These are phyloP conservation scores for Protea cynaroides DNA, from an alignment of 164 flowering plant species.

Conservation along the genomic window DNA sequence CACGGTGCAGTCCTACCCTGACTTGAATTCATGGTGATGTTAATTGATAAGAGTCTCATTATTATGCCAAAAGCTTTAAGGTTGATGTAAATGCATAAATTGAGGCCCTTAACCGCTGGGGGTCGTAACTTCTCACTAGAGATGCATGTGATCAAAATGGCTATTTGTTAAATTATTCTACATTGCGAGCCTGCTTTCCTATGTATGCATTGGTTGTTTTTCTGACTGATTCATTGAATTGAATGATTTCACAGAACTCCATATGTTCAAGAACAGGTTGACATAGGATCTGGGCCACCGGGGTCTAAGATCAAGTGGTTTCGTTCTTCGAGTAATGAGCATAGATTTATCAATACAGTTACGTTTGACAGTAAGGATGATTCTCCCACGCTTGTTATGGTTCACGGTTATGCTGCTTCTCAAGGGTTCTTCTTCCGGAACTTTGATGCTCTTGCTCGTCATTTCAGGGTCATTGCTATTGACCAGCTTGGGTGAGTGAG, in stretches of 20 bases:
- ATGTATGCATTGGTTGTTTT: not conserved
- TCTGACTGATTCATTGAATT: slow-evolving; percentile 1
- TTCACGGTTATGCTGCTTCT: slow-evolving; percentile 95
- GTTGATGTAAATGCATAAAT: too few relatives aligned
- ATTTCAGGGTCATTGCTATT: slow-evolving; percentile 75
- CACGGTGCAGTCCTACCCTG: too few relatives aligned
- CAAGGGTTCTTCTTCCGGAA: slow-evolving; percentile 95
- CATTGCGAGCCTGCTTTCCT: too few relatives aligned
- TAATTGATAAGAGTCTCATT: too few relatives aligned
- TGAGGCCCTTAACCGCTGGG: too few relatives aligned
- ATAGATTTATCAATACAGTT: slow-evolving; percentile 85
- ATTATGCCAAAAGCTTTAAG: too few relatives aligned
- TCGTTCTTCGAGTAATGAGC: slow-evolving; percentile 66
- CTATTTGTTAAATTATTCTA: too few relatives aligned
- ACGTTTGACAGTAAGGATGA: slow-evolving; percentile 71
- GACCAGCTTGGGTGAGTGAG: slow-evolving; percentile 89
- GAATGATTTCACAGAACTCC: slow-evolving; percentile 56
- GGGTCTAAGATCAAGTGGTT: slow-evolving; percentile 87
- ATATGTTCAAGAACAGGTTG: slow-evolving; percentile 69
- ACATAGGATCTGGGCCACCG: slow-evolving; percentile 90
- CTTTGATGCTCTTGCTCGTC: slow-evolving; percentile 78
- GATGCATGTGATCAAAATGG: too few relatives aligned
- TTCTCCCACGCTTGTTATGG: slow-evolving; percentile 88
- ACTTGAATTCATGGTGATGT: too few relatives aligned
- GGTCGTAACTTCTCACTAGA: too few relatives aligned